Base-by-base conservation (phyloP, 495 filamentous ascomycete genomes). In the Neurospora sp. region DNA sequence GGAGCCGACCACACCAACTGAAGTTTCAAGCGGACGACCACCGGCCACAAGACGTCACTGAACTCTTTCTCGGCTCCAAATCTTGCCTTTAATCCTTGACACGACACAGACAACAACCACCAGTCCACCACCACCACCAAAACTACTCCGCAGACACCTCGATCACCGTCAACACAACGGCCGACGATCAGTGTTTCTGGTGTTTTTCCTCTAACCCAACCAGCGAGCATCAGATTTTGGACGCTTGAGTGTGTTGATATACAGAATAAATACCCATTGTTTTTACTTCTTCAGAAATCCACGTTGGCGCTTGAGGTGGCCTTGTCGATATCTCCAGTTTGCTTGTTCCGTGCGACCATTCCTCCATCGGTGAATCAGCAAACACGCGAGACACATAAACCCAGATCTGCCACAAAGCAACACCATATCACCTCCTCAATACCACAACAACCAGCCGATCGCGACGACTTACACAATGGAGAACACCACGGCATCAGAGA, bases 391-490 rank as follows among this genome's bases (percentile, higher is more conserved):
- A 42, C 11, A 27, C 38, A 60, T 31, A 27, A 54, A 31, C 27
- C 46, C 12, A 39, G 35, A 11, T 6, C 54, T n/a, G 18, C 44
- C 42, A 39, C 42, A 44, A 39, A 72, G 11, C 42, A 72, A 40
- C 37, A 60, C 42, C n/a, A 42, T 69, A 49, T 5, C 60, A 16
- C 1, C 20, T 20, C 20, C 5, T 49, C 40, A 11, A 44, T 27
- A 27, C 2, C 41, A 41, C 38, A 10, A 39, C 20, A 70, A n/a
- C 62, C 20, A 35, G 8, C 4, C 18, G 35, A 16, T 27, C 31
- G n/a, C 39, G 39, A 46, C 54, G 18, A 16, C 71, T 42, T 73
- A 31, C 70, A 72, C 69, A 60, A 80, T 80, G 77, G 78, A 76
- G 54, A 75, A 14, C 71, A 73, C 20, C 8, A 37, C 70, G 1